A percentile compares a stretch with the other conserved stretches of the same genome.
These are phyloP conservation scores for Kregervanrija fluxuum DNA, from an alignment of 805 yeast genomes.

Conservation along the genomic window DNA sequence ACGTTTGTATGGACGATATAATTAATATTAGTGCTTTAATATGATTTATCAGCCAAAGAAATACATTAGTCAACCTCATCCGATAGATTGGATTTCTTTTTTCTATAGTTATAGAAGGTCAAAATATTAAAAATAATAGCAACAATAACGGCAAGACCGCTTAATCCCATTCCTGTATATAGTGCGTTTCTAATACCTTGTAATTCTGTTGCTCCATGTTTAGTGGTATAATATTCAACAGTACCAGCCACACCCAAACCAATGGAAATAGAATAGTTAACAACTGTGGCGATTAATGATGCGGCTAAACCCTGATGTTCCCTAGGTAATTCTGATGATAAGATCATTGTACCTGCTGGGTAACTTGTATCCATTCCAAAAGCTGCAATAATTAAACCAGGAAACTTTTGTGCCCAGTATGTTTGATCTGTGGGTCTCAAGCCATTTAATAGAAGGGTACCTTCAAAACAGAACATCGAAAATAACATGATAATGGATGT, in stretches of 20 bases:
- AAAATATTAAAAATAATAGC: slow-evolving; percentile 2
- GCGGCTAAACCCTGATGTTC: slow-evolving; percentile 76
- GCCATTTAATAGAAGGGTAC: slow-evolving; percentile 47
- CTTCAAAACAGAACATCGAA: slow-evolving; percentile 46
- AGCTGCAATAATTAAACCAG: slow-evolving; percentile 46
- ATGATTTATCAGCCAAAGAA: too few species aligned
- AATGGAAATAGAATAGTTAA: slow-evolving; percentile 66
- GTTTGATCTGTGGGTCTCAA: slow-evolving; percentile 52
- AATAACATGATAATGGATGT: slow-evolving; percentile 44
- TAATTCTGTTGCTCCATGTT: slow-evolving; percentile 23
- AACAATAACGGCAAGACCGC: slow-evolving; percentile 37
- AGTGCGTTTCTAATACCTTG: slow-evolving; percentile 49
- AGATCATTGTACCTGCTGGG: slow-evolving; percentile 63
- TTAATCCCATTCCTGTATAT: slow-evolving; percentile 56
- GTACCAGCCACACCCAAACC: slow-evolving; percentile 67
- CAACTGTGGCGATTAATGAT: slow-evolving; percentile 60
- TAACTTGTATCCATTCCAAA: slow-evolving; percentile 78
- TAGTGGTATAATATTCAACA: slow-evolving; percentile 41
- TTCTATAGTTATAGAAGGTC: neutral
- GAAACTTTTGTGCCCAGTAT: slow-evolving; percentile 52
- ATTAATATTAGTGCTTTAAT: too few species aligned
- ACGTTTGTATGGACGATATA: too few species aligned
- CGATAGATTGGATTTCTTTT: too few species aligned
- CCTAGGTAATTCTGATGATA: slow-evolving; percentile 52
- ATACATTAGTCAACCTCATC: too few species aligned